Evolutionary conservation across 768 basidiomycete species (phyloP), one percentile per base, ranked within the genome.

Genomic region (Suillus alpinus): DNA sequence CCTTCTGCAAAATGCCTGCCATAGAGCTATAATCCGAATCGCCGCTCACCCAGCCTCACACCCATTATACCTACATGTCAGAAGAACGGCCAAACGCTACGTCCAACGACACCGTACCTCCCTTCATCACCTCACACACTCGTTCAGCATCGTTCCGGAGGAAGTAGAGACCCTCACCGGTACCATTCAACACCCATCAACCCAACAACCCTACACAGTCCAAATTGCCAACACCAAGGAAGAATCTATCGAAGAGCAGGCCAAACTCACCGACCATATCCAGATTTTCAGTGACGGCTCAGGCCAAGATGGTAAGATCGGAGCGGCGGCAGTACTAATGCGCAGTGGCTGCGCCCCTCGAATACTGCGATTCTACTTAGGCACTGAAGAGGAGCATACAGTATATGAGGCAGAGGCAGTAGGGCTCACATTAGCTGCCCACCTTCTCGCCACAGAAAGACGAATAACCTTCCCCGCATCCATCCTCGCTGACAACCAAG

Each of bases 361-460:
- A 12, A 13, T 5, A 3, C 52, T 58, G 5, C 37, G 43, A 1
- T 31, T 40, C 32, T 50, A 60, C 29, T 58, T 68, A 7, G 66
- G 67, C 0, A 18, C n/a, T 2, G n/a, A n/a, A 0, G 7, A 12
- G 10, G 51, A 68, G 18, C 67, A 68, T 58, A 65, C 67, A 1
- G 63, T 64, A 20, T 69, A 65, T 37, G 64, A 67, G 47, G 66
- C 29, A 1, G 68, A 69, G 37, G 6, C 63, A 4, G 60, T 65
- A 3, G 64, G 68, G 3, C 39, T 62, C 10, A 39, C 61, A 1
- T 46, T 68, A n/a, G 66, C 52, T 12, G 26, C 62, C 2, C 55
- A 67, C 4, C 44, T 68, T 16, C 31, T 62, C 9, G 4, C 26
- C 1, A 46, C 18, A 9, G 14, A n/a, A 12, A 29, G 34, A 9